These are phyloP conservation scores for Gastrodia elata DNA, from an alignment of 106 monocot genomes.

Conservation along the genomic window DNA sequence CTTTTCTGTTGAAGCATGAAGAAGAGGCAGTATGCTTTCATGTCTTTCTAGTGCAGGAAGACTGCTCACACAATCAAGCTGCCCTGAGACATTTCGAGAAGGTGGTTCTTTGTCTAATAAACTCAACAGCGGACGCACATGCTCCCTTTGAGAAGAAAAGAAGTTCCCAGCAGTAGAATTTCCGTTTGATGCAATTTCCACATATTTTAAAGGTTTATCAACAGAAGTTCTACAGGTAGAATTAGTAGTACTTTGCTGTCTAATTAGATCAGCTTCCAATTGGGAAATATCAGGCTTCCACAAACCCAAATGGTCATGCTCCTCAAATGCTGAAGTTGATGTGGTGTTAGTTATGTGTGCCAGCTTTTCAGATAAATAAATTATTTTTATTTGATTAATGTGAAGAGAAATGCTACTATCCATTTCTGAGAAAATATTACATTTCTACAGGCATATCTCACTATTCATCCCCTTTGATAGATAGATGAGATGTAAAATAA, in stretches of 20 bases:
- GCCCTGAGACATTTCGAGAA: slow-evolving; percentile 85
- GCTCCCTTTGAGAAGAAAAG: slow-evolving; percentile 37
- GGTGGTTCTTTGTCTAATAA: slow-evolving; percentile 90
- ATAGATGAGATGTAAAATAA: too few relatives aligned
- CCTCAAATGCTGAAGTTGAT: slow-evolving; percentile 16
- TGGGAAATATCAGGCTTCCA: slow-evolving; percentile 33
- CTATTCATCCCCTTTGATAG: too few relatives aligned
- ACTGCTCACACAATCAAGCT: slow-evolving; percentile 83
- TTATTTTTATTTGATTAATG: too few relatives aligned
- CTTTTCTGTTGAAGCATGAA: slow-evolving; percentile 82
- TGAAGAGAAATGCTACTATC: too few relatives aligned
- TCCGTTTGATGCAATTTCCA: slow-evolving; percentile 49
- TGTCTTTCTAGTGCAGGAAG: slow-evolving; percentile 77
- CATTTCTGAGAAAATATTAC: too few relatives aligned
- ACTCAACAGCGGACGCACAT: slow-evolving; percentile 79
- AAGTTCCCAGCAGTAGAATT: slow-evolving; percentile 16
- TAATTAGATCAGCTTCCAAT: slow-evolving; percentile 25
- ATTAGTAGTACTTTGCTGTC: slow-evolving; percentile 33
- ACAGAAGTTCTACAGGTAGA: slow-evolving; percentile 59
- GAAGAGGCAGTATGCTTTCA: slow-evolving; percentile 85
- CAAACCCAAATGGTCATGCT: slow-evolving; percentile 31
- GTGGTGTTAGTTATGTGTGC: slow-evolving; percentile 6
- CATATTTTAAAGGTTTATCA: slow-evolving; percentile 50
- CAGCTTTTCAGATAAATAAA: slow-evolving; percentile 29
- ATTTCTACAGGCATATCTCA: too few relatives aligned